Percentiles rank a stretch among this genome's conserved stretches.
These are phyloP conservation scores for Phialocephala subalpina DNA, from an alignment of 2,329 filamentous ascomycete genomes.

Conservation along the genomic window DNA sequence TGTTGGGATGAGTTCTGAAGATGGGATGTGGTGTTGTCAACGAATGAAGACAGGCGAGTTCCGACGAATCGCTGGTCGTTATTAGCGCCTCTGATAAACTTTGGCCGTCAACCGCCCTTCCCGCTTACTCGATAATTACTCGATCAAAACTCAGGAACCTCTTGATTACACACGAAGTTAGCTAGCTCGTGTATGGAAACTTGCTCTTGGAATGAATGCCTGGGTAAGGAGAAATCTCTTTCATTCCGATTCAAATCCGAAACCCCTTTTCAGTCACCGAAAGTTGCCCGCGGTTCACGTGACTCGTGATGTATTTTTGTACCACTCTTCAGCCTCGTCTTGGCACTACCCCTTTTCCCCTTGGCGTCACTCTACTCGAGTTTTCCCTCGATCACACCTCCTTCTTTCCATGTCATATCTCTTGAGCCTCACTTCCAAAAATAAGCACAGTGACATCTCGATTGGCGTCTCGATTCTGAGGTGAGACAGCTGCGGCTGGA, in stretches of 20 bases:
- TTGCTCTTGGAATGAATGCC: no score
- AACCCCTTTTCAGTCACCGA: neutral
- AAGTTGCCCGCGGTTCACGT: neutral
- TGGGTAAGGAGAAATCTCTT: no score
- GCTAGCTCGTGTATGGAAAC: neutral
- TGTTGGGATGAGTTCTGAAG: conserved; percentile 3
- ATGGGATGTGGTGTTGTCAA: neutral
- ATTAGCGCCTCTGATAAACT: conserved; percentile 2
- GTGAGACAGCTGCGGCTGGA: conserved; percentile 2
- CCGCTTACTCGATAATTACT: conserved; percentile 25
- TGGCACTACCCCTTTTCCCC: neutral
- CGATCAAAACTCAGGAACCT: conserved; percentile 24
- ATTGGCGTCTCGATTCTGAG: conserved; percentile 1
- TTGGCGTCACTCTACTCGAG: neutral
- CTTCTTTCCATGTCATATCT: neutral
- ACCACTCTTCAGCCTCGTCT: neutral
- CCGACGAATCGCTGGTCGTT: conserved; percentile 1
- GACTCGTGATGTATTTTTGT: neutral
- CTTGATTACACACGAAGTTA: neutral
- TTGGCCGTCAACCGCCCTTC: neutral
- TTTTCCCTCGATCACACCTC: neutral
- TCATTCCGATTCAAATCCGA: neutral
- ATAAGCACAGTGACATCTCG: neutral
- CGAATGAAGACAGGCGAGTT: conserved; percentile 2
- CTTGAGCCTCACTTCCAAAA: conserved; percentile 1